Base-by-base conservation (phyloP, 1,284 basidiomycete genomes). In the Macrocystidia cucumis region DNA sequence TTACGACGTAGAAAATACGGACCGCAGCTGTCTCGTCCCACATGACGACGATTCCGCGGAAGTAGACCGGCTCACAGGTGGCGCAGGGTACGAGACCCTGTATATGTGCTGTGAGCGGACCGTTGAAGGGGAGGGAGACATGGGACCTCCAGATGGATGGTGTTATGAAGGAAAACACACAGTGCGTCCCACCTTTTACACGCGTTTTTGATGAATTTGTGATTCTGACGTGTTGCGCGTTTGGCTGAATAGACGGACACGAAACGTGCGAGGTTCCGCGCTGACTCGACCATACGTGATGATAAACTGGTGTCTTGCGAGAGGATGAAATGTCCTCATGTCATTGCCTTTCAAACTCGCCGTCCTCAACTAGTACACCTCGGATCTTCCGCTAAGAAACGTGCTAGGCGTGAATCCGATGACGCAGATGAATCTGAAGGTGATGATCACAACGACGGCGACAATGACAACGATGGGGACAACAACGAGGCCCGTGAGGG, bases 111-210 rank as follows among this genome's bases (percentile, higher is more conserved):
- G 83, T 51, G 78, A 72, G 5, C 65, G 69, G 49, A 75, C 70
- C 0, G 74, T 75, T 7, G 74, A 83, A 29, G 84, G 83, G 1
- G 74, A 81, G 44, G 83, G 83, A 0, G 78, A 82, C 43, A 77
- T 79, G 58, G 83, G 83, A 0, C 84, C 83, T 2, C 84, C 83
- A 2, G 82, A 86, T 50, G 83, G 83, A 1, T 87, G 80, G 81
- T 87, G 83, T 47, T 87, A 84, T 45, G 82, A 87, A 54, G 84
- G 83, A 3, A 71, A 67, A 50, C 84, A 87, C 50, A 86, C 83
- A 7, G 81, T 81, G 38, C 42, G 74, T 28, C 28, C 13, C 13
- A 26, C 32, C 16, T 32, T 24, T 22, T 16, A 26, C 28, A 19
- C 25, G 16, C 21, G 14, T 40, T 26, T 38, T 34, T 46, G 13